phyloP scores from a whole-genome alignment of 495 filamentous ascomycete species.

The Aspergillus olivimuriae region DNA sequence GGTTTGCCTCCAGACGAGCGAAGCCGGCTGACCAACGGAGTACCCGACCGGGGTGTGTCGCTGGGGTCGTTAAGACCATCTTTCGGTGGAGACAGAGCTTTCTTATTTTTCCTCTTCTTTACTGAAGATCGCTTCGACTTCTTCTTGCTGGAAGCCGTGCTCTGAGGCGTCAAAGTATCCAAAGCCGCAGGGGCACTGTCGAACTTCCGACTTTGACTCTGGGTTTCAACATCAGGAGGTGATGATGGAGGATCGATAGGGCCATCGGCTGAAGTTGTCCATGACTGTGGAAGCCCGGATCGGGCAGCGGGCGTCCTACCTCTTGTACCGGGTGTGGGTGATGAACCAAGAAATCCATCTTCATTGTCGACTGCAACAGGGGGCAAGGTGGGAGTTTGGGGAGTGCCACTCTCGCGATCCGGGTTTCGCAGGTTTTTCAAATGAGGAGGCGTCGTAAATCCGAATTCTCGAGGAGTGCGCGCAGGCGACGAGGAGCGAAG shows the following conservation, averaged over 20 bases:
- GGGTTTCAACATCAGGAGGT: constrained; percentile 28
- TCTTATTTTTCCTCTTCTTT: constrained; percentile 9
- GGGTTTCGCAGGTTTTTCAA: constrained; percentile 20
- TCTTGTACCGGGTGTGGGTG: constrained; percentile 64
- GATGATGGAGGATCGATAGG: constrained; percentile 34
- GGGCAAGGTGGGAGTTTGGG: constrained; percentile 45
- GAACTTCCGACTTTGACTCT: constrained; percentile 23
- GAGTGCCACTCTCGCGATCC: constrained; percentile 21
- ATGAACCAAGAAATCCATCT: constrained; percentile 69
- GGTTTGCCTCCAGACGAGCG: constrained; percentile 24
- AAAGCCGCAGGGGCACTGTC: constrained; percentile 4
- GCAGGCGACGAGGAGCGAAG: constrained; percentile 54
- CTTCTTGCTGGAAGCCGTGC: constrained; percentile 2
- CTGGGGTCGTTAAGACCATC: neutral
- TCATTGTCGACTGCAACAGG: constrained; percentile 32
- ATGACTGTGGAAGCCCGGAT: constrained; percentile 11
- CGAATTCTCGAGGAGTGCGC: constrained; percentile 23
- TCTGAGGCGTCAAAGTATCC: constrained; percentile 1
- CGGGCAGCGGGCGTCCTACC: constrained; percentile 23
- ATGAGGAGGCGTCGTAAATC: constrained; percentile 34
- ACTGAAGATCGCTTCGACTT: constrained; percentile 6
- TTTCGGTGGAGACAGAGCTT: too few species aligned
- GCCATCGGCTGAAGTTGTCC: constrained; percentile 12
- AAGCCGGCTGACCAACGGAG: constrained; percentile 21
- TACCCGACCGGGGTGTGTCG: constrained; percentile 10